Conservation (phyloP, 306 rosid genomes). For the cucumber (Cucumis sativus) region Cucumber_9930_V3 NC_026659.2:30979001-30979500, state of each 20-base stretch:
- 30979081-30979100: not conserved
- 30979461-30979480: not conserved
- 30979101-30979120: not conserved
- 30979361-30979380: not conserved
- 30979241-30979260: slow-evolving; percentile 87
- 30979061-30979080: not conserved
- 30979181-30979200: not conserved
- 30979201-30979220: slow-evolving; percentile 77
- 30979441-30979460: too few species aligned
- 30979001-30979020: not conserved
- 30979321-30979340: slow-evolving; percentile 11
- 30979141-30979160: not conserved
- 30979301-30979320: slow-evolving; percentile 57
- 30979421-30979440: too few species aligned
- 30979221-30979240: slow-evolving; percentile 81
- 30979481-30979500: not conserved
- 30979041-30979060: not conserved
- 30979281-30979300: slow-evolving; percentile 66
- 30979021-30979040: not conserved
- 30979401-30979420: too few species aligned
- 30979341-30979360: not conserved
- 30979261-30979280: slow-evolving; percentile 86
- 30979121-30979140: slow-evolving; percentile 2
- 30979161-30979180: not conserved
- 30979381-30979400: not conserved